Evolutionary conservation across 2,329 filamentous ascomycete genomes (phyloP).

Genomic region (Teratosphaeria epicoccoides): DNA sequence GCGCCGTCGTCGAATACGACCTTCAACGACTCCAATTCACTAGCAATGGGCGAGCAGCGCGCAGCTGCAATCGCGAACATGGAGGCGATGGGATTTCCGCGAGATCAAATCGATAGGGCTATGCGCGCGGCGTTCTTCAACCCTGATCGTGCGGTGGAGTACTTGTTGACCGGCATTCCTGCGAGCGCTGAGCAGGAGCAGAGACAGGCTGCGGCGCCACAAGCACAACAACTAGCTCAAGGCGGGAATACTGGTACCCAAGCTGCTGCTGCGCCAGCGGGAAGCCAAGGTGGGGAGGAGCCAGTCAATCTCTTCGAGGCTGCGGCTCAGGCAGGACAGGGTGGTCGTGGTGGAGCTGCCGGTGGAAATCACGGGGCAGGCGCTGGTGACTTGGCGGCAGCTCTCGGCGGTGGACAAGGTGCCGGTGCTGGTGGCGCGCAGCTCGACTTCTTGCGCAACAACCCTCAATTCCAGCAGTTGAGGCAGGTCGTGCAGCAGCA

Average conservation of each 20-base stretch:
- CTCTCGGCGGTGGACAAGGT: constrained; percentile 29
- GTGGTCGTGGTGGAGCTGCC: constrained; percentile 25
- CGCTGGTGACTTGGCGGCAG: constrained; percentile 27
- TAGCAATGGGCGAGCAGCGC: constrained; percentile 75
- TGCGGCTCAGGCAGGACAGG: constrained; percentile 54
- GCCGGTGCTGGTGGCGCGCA: constrained; percentile 49
- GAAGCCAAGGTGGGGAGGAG: constrained; percentile 43
- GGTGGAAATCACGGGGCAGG: constrained; percentile 34
- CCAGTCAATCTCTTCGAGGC: constrained; percentile 85
- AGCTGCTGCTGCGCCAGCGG: constrained; percentile 16
- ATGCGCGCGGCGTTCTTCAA: constrained; percentile 97
- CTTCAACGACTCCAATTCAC: constrained; percentile 65
- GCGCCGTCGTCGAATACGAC: constrained; percentile 32
- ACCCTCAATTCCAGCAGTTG: constrained; percentile 95
- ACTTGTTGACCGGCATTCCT: constrained; percentile 85
- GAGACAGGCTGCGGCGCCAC: constrained; percentile 37
- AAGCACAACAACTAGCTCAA: constrained; percentile 27
- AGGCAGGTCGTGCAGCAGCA: constrained; percentile 95
- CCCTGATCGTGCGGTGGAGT: constrained; percentile 93
- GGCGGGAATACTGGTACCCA: constrained; percentile 28
- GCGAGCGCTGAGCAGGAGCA: constrained; percentile 69
- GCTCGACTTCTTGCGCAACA: constrained; percentile 87
- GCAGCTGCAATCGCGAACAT: constrained; percentile 78
- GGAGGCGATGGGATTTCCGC: constrained; percentile 94
- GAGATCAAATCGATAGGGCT: constrained; percentile 77